These are phyloP conservation scores for Boletus subparvulus DNA, from an alignment of 768 basidiomycete genomes.

Conservation along the genomic window DNA sequence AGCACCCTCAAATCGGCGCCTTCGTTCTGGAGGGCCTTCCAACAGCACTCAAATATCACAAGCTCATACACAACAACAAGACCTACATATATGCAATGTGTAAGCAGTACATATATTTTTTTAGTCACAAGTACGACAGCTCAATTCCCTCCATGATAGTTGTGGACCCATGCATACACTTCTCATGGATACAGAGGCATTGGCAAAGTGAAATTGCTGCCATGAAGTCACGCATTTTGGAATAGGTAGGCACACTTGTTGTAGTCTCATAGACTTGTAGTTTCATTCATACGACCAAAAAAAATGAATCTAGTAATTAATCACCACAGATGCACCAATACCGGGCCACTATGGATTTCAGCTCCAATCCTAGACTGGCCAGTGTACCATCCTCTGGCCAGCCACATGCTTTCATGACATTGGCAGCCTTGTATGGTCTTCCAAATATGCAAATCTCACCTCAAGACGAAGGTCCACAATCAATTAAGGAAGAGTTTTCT, in stretches of 20 bases:
- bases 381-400: too few species aligned
- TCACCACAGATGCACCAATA: too few species aligned
- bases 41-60: not conserved
- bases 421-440: not conserved
- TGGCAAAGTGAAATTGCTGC: too few species aligned
- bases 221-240: too few species aligned
- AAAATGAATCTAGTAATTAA: too few species aligned
- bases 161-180: not conserved
- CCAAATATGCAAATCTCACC: not conserved
- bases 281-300: too few species aligned
- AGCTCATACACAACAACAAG: not conserved
- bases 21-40: not conserved
- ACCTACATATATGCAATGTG: not conserved
- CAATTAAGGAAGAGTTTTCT: not conserved
- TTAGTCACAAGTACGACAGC: not conserved
- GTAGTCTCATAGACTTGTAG: too few species aligned
- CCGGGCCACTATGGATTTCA: too few species aligned
- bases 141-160: not conserved
- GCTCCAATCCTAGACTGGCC: too few species aligned
- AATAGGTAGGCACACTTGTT: too few species aligned
- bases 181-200: too few species aligned
- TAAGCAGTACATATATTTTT: not conserved
- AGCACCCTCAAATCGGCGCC: not conserved
- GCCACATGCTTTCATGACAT: too few species aligned
- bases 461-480: not conserved